Conservation (phyloP, 1,284 basidiomycete species). For the Rhodotorula sp. region DNA sequence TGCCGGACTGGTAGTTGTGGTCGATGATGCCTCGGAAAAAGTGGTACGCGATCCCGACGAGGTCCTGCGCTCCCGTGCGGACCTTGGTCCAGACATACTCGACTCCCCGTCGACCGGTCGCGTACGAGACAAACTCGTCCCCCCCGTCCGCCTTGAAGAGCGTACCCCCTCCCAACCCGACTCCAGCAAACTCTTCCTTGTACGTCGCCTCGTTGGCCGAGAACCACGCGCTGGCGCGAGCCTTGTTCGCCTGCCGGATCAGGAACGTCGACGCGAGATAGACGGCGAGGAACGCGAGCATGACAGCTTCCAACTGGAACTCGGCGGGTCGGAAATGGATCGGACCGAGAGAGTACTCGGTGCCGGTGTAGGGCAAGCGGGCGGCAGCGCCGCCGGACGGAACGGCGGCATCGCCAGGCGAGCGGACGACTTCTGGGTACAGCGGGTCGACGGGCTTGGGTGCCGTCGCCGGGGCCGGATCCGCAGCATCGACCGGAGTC, state of each 20-base stretch:
- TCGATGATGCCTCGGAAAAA: constrained; percentile 10
- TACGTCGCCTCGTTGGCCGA: neutral
- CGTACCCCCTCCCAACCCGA: constrained; percentile 24
- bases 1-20: constrained; percentile 17
- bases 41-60: constrained; percentile 13
- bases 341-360: constrained; percentile 19
- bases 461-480: constrained; percentile 1
- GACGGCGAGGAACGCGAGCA: constrained; percentile 10
- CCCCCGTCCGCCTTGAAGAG: constrained; percentile 25
- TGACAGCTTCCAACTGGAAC: constrained; percentile 11
- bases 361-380: constrained; percentile 2
- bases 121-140: constrained; percentile 26
- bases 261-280: constrained; percentile 18
- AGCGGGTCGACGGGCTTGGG: constrained; percentile 1
- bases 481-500: constrained; percentile 12
- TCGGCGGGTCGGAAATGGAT: constrained; percentile 17
- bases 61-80: constrained; percentile 10
- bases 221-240: constrained; percentile 16
- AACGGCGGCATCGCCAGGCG: neutral
- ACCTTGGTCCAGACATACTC: constrained; percentile 21
- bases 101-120: constrained; percentile 24
- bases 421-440: constrained; percentile 4
- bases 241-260: constrained; percentile 5
- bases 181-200: constrained; percentile 30
- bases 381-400: neutral